Percentiles rank a stretch among this genome's conserved stretches.
Conservation (phyloP, 495 filamentous ascomycete genomes). For the Daldinia loculata region DNA sequence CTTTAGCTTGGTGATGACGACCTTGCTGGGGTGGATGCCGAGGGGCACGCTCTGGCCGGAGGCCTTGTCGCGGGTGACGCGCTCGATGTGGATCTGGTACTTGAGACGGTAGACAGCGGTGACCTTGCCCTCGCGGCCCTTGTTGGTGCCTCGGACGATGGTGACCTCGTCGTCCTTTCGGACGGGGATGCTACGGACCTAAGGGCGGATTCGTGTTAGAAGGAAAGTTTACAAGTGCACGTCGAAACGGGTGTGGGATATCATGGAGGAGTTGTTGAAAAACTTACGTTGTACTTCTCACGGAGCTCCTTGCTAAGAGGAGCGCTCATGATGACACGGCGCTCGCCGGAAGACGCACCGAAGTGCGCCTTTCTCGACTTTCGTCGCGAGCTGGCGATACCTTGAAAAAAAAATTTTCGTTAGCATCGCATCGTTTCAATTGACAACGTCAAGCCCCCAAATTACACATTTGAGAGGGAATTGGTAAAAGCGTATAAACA, state of each 20-base stretch:
- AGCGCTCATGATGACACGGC: conserved; percentile 93
- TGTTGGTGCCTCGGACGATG: conserved; percentile 87
- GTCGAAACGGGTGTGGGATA: too few species aligned
- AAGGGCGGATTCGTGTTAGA: conserved; percentile 27
- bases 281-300: conserved; percentile 90
- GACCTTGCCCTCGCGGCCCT: conserved; percentile 96
- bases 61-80: conserved; percentile 90
- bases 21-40: conserved; percentile 89
- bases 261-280: background rate
- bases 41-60: conserved; percentile 90
- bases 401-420: conserved; percentile 52
- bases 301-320: conserved; percentile 93
- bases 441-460: conserved; percentile 3
- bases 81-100: conserved; percentile 92
- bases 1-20: conserved; percentile 97
- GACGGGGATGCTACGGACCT: conserved; percentile 97
- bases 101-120: conserved; percentile 97
- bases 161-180: conserved; percentile 97
- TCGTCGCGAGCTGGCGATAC: conserved; percentile 82
- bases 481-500: conserved; percentile 26
- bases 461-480: background rate
- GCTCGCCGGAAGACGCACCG: conserved; percentile 86
- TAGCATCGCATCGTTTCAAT: conserved; percentile 29
- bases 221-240: background rate
- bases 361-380: conserved; percentile 99